phyloP scores from a whole-genome alignment of 1,139 yeast species.

The Lodderomyces elongisporus region DNA sequence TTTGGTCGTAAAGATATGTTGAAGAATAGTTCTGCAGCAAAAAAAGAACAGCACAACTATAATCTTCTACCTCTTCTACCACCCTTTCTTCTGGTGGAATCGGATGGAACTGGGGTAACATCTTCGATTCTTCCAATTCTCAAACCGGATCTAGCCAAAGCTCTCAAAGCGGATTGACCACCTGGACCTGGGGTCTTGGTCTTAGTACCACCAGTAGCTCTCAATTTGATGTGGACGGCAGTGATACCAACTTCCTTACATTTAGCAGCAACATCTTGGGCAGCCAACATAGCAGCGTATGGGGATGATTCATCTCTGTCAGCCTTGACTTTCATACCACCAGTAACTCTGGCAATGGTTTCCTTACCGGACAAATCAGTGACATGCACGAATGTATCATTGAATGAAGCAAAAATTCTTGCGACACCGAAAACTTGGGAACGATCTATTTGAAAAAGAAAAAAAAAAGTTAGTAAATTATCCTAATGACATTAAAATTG shows the following conservation, averaged over 20 bases:
- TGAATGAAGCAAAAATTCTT: slow-evolving; percentile 98
- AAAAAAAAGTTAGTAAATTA: too few species aligned
- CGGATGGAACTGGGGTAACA: slow-evolving; percentile 99
- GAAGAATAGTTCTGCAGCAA: too few species aligned
- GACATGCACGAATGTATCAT: slow-evolving; percentile 99
- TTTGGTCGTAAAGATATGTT: too few species aligned
- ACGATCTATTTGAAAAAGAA: slow-evolving; percentile 9
- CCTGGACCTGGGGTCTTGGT: slow-evolving; percentile 99
- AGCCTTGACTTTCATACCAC: slow-evolving; percentile 99
- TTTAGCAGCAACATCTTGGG: slow-evolving; percentile 98
- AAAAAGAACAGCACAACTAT: slow-evolving; percentile 44
- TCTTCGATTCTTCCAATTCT: slow-evolving; percentile 99
- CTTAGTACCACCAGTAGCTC: slow-evolving; percentile 99
- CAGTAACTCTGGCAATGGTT: slow-evolving; percentile 99
- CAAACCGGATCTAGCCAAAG: slow-evolving; percentile 99
- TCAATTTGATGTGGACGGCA: slow-evolving; percentile 98
- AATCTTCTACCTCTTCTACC: slow-evolving; percentile 99
- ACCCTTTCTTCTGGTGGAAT: slow-evolving; percentile 99
- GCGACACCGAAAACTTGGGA: slow-evolving; percentile 99
- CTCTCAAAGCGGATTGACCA: slow-evolving; percentile 99
- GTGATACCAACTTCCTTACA: slow-evolving; percentile 99
- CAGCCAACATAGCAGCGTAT: slow-evolving; percentile 99
- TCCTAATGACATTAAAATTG: too few species aligned
- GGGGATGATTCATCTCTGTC: slow-evolving; percentile 99
- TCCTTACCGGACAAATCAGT: slow-evolving; percentile 99